These are phyloP conservation scores for Tolypocladium endophyticum DNA, from an alignment of 2,329 filamentous ascomycete genomes.

Conservation along the genomic window DNA sequence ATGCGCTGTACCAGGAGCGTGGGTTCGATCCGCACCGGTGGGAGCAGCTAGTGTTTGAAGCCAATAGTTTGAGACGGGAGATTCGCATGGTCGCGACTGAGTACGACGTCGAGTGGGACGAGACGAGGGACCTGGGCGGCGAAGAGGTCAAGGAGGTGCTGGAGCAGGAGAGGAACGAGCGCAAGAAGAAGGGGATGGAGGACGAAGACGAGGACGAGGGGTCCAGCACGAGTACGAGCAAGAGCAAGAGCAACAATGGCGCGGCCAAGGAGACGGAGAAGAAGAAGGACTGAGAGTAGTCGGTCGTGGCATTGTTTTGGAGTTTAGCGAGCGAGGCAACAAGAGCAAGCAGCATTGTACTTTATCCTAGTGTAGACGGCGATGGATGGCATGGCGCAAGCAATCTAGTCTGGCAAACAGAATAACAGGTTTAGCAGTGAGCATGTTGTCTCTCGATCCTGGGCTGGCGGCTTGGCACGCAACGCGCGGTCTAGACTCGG, in stretches of 20 bases:
- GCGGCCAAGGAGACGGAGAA: slow-evolving; percentile 17
- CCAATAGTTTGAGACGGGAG: slow-evolving; percentile 65
- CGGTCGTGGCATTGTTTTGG: neutral
- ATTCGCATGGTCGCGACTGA: slow-evolving; percentile 73
- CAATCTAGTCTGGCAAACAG: neutral
- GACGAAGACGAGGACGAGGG: slow-evolving; percentile 29
- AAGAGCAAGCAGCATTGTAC: neutral
- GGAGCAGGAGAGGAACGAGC: slow-evolving; percentile 37
- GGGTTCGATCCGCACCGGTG: slow-evolving; percentile 70
- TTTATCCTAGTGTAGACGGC: neutral
- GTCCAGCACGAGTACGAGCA: slow-evolving; percentile 18
- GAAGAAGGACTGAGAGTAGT: neutral
- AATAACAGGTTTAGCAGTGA: too few species aligned
- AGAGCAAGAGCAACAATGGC: slow-evolving; percentile 20
- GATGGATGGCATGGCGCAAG: neutral
- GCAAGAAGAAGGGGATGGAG: slow-evolving; percentile 20
- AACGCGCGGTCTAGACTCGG: neutral
- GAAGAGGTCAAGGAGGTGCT: slow-evolving; percentile 50
- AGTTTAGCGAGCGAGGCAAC: neutral
- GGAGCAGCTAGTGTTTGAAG: slow-evolving; percentile 71
- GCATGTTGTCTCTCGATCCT: too few species aligned
- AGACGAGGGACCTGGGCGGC: slow-evolving; percentile 60
- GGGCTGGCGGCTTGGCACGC: too few species aligned
- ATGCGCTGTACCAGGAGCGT: slow-evolving; percentile 61
- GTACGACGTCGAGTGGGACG: slow-evolving; percentile 87